Percentiles rank a stretch among this genome's conserved stretches.
Conservation (phyloP, 2,329 filamentous ascomycete genomes). For the Aspergillus ochraceoroseus region DNA sequence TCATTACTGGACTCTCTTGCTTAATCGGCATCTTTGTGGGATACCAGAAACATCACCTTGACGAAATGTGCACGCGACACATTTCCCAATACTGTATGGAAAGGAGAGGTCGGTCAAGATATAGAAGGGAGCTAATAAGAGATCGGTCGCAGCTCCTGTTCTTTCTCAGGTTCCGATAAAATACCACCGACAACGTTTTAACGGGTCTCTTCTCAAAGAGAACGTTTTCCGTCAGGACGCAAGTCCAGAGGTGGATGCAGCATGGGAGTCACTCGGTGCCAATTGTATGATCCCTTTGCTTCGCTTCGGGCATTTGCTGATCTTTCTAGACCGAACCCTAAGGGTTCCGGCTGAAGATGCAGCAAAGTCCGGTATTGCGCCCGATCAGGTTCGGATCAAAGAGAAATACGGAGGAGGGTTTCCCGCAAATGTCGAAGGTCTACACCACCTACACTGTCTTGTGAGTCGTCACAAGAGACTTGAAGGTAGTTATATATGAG, state of each 20-base stretch:
- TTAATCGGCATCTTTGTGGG: conserved; percentile 20
- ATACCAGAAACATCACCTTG: conserved; percentile 14
- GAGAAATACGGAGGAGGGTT: conserved; percentile 56
- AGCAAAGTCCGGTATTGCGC: conserved; percentile 48
- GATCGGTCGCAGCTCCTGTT: conserved; percentile 29
- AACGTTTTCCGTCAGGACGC: conserved; percentile 51
- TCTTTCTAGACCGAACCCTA: conserved; percentile 42
- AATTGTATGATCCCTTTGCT: conserved; percentile 44
- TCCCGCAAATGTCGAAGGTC: conserved; percentile 31
- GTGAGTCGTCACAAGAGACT: too few species aligned
- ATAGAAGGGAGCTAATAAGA: background rate
- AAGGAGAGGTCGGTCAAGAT: background rate
- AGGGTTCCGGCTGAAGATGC: conserved; percentile 51
- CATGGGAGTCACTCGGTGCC: conserved; percentile 52
- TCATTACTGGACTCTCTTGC: conserved; percentile 18
- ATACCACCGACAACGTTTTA: conserved; percentile 47
- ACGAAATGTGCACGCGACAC: conserved; percentile 23
- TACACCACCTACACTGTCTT: conserved; percentile 49
- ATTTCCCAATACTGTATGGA: conserved; percentile 26
- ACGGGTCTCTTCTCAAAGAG: conserved; percentile 54
- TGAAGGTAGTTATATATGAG: too few species aligned
- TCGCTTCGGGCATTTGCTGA: background rate
- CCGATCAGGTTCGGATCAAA: conserved; percentile 53
- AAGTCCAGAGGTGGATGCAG: conserved; percentile 53
- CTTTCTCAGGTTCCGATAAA: conserved; percentile 41